phyloP scores from a whole-genome alignment of 305 asterid genomes.

The Fraxinus floribunda region DNA sequence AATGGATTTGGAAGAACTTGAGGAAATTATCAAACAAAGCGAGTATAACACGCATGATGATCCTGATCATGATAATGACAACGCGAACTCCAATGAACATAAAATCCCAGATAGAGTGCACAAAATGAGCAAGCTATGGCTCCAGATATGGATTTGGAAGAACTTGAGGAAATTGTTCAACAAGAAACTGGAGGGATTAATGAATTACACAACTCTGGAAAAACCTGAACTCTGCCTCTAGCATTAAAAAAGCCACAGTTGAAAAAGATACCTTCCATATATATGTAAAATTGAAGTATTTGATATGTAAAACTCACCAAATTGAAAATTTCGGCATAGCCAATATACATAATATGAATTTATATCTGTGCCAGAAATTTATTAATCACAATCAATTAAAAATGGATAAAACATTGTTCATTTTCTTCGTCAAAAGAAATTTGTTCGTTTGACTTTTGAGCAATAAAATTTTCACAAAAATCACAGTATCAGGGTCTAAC shows the following conservation, averaged over 20 bases:
- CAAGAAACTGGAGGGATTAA: slow-evolving; percentile 7
- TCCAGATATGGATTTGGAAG: slow-evolving; percentile 29
- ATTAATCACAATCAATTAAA: background rate
- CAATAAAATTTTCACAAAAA: background rate
- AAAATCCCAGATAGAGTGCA: background rate
- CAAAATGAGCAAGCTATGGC: slow-evolving; percentile 24
- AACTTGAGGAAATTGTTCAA: slow-evolving; percentile 16
- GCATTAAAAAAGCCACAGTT: background rate
- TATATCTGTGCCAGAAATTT: background rate
- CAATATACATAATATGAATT: background rate
- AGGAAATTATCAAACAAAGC: slow-evolving; percentile 12
- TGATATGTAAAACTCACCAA: background rate
- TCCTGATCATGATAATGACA: background rate
- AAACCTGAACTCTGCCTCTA: background rate
- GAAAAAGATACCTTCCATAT: background rate
- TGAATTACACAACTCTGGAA: background rate
- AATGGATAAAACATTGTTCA: background rate
- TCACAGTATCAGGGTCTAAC: background rate
- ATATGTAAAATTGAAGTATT: background rate
- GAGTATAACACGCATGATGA: background rate
- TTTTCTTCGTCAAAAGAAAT: background rate
- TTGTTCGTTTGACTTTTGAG: background rate
- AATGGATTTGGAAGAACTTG: slow-evolving; percentile 20
- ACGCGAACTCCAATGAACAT: background rate
- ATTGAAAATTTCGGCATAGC: background rate